phyloP scores from a whole-genome alignment of 345 rosid genomes.

The Garcia nutans region DNA sequence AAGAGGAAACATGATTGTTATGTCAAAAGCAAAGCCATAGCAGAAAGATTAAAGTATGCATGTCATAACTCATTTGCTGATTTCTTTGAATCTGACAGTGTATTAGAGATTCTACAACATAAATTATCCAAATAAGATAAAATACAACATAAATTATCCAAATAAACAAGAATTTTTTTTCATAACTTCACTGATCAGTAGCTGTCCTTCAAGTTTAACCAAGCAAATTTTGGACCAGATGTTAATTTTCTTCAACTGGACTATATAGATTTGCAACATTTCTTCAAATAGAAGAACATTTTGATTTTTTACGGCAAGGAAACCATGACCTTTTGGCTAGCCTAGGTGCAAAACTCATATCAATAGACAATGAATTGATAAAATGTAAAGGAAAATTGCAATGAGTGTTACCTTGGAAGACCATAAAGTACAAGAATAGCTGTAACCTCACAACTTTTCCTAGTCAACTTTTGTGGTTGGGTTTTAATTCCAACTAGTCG shows the following conservation, averaged over 20 bases:
- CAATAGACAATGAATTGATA: not conserved
- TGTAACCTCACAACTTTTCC: conserved; percentile 81
- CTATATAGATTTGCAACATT: not conserved
- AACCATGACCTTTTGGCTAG: not conserved
- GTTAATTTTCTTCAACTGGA: not conserved
- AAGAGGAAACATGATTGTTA: too few species aligned
- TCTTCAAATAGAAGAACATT: not conserved
- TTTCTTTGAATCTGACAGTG: not conserved
- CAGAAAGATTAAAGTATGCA: not conserved
- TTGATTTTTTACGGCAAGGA: not conserved
- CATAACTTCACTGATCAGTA: not conserved
- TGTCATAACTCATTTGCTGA: not conserved
- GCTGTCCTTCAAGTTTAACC: not conserved
- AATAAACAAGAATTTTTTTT: too few species aligned
- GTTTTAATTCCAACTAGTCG: conserved; percentile 72
- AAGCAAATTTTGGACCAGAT: too few species aligned
- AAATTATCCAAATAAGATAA: too few species aligned
- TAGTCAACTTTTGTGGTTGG: conserved; percentile 67
- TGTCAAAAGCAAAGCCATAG: too few species aligned
- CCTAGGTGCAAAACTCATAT: not conserved
- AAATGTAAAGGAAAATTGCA: not conserved
- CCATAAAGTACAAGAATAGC: conserved; percentile 97
- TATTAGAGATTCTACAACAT: not conserved
- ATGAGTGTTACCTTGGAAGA: conserved; percentile 69
- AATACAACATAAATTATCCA: too few species aligned